These are phyloP conservation scores for Zoysia matrella DNA, from an alignment of 202 grass and related monocot species.

Conservation along the genomic window DNA sequence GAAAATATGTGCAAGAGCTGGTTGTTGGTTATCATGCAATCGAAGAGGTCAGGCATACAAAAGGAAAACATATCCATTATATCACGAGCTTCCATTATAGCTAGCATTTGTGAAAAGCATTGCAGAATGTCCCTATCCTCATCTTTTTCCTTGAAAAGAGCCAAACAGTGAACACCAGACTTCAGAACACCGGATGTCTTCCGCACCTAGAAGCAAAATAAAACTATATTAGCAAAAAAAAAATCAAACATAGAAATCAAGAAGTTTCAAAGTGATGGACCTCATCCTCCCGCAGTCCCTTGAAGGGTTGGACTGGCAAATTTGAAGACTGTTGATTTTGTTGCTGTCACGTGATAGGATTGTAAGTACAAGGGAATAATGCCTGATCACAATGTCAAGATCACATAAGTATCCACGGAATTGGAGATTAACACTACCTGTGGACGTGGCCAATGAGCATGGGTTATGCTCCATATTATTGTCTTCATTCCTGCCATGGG, in stretches of 20 bases:
- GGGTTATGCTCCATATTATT: constrained; percentile 99
- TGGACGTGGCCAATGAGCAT: constrained; percentile 85
- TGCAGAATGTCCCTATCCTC: constrained; percentile 97
- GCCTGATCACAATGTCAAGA: background rate
- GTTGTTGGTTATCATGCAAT: constrained; percentile 93
- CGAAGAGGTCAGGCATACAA: constrained; percentile 93
- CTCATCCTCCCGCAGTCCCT: constrained; percentile 93
- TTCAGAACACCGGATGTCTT: constrained; percentile 93
- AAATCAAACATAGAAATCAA: constrained; percentile 33
- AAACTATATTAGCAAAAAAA: constrained; percentile 40
- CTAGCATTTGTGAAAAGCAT: constrained; percentile 88
- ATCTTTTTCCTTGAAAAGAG: constrained; percentile 93
- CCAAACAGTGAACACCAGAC: constrained; percentile 91
- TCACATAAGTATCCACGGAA: background rate
- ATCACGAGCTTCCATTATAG: constrained; percentile 97
- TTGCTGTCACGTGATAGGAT: constrained; percentile 59
- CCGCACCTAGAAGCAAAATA: constrained; percentile 66
- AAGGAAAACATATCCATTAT: constrained; percentile 99
- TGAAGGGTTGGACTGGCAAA: constrained; percentile 77
- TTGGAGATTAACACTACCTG: constrained; percentile 62
- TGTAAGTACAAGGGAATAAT: constrained; percentile 27
- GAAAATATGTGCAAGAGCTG: constrained; percentile 97
- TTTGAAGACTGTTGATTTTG: constrained; percentile 84
- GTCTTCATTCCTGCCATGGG: constrained; percentile 93
- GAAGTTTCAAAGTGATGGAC: constrained; percentile 48